Evolutionary conservation across 1,284 basidiomycete species (phyloP).

Genomic region (Trametes versicolor): DNA sequence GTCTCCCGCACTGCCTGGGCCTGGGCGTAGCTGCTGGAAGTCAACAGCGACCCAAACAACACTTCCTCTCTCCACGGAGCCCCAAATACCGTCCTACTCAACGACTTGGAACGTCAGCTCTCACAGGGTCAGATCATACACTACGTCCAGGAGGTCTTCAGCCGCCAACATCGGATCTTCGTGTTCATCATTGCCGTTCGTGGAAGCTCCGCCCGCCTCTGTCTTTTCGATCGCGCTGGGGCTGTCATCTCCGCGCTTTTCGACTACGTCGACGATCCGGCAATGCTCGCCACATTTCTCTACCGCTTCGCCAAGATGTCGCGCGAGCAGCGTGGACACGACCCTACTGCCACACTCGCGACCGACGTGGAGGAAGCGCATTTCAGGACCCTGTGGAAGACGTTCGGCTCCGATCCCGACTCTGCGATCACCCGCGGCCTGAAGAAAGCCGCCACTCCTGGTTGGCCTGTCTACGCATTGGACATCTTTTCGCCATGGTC

Average conservation of each 20-base stretch:
- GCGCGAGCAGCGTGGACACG: not conserved
- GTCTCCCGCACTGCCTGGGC: no score
- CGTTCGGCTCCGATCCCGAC: not conserved
- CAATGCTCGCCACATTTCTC: not conserved
- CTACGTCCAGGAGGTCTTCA: not conserved
- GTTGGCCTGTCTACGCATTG: not conserved
- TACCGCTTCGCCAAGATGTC: not conserved
- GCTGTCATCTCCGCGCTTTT: not conserved
- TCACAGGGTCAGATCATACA: no score
- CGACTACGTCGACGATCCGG: not conserved
- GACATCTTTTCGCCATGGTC: conserved; percentile 1
- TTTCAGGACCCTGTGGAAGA: not conserved
- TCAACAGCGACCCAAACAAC: no score
- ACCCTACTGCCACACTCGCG: not conserved
- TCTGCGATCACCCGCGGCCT: not conserved
- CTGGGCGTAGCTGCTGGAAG: no score
- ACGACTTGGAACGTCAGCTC: no score
- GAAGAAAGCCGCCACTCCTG: not conserved
- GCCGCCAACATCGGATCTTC: not conserved
- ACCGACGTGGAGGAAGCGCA: not conserved
- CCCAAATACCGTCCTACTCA: no score
- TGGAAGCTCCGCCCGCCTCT: not conserved
- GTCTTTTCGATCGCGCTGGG: not conserved
- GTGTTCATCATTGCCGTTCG: not conserved
- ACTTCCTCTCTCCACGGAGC: no score